Percentiles rank a stretch among this genome's conserved stretches.
phyloP scores from a whole-genome alignment of 768 basidiomycete species.

The Leccinum uliginosum region DNA sequence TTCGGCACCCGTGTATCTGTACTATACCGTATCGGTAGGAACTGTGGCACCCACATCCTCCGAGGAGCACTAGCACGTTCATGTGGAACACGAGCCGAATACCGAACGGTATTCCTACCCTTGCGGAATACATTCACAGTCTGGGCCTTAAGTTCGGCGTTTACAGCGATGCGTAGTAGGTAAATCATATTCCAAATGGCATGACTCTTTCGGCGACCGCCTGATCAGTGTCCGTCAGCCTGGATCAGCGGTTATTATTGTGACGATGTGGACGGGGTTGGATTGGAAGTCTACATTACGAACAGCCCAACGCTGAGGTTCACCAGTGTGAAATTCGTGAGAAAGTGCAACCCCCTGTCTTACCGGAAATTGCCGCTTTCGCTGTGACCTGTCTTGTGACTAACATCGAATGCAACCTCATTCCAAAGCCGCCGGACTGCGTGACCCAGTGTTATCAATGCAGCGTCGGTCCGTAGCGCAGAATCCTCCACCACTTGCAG shows the following conservation, averaged over 20 bases:
- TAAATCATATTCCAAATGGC: not conserved
- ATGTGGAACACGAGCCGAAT: constrained; percentile 9
- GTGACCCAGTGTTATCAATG: too few species aligned
- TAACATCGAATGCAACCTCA: too few species aligned
- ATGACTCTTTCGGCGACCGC: not conserved
- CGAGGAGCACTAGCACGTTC: constrained; percentile 2
- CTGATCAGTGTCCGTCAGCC: not conserved
- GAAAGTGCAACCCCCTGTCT: too few species aligned
- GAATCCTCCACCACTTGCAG: constrained; percentile 50
- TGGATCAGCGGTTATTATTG: constrained; percentile 11
- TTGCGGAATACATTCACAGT: constrained; percentile 8
- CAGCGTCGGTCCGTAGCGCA: too few species aligned
- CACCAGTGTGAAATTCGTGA: constrained; percentile 1
- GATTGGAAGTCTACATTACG: constrained; percentile 11
- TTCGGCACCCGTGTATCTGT: too few species aligned
- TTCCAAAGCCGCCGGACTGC: too few species aligned
- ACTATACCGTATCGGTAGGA: not conserved
- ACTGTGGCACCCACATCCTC: constrained; percentile 8
- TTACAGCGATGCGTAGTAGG: constrained; percentile 14
- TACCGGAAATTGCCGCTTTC: too few species aligned
- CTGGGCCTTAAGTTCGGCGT: constrained; percentile 9
- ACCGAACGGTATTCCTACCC: constrained; percentile 12
- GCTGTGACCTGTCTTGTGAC: too few species aligned
- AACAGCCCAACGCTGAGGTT: constrained; percentile 7
- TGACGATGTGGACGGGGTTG: not conserved